These are phyloP conservation scores for Mallotus repandus DNA, from an alignment of 441 rosid species.

Conservation along the genomic window DNA sequence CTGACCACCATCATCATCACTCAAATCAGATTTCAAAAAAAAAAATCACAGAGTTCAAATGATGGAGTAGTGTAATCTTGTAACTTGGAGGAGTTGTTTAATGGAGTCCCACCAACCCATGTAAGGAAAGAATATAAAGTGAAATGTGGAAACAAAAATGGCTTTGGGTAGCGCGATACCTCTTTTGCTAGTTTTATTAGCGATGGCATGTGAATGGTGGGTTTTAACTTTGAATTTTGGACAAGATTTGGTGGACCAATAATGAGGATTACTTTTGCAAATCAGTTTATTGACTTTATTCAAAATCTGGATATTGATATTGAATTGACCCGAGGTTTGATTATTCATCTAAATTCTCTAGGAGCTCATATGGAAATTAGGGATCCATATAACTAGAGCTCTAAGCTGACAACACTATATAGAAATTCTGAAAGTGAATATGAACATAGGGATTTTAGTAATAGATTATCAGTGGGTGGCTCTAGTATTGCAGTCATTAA, in stretches of 20 bases:
- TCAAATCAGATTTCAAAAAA: too few species aligned
- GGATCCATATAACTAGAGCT: constrained; percentile 39
- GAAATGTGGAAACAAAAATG: too few species aligned
- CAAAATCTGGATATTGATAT: constrained; percentile 60
- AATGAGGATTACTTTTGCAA: constrained; percentile 93
- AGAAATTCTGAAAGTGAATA: constrained; percentile 41
- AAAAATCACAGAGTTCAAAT: too few species aligned
- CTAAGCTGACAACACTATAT: constrained; percentile 41
- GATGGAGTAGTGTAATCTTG: too few species aligned
- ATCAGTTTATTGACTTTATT: constrained; percentile 68
- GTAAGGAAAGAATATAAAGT: too few species aligned
- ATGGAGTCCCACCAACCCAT: too few species aligned
- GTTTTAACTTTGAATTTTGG: constrained; percentile 83
- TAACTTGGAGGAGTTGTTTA: too few species aligned
- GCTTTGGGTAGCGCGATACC: too few species aligned
- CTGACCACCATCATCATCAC: too few species aligned
- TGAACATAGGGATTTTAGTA: constrained; percentile 39
- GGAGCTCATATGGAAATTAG: constrained; percentile 39
- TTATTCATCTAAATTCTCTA: constrained; percentile 47
- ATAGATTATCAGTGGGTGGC: constrained; percentile 25
- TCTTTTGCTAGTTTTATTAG: too few species aligned
- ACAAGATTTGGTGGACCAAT: constrained; percentile 95
- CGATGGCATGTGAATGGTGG: constrained; percentile 53
- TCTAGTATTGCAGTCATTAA: constrained; percentile 66
- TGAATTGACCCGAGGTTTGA: constrained; percentile 46